Evolutionary conservation across 225 moss, liverwort and hornwort genomes (phyloP).

Genomic region (Marchantia polymorpha): DNA sequence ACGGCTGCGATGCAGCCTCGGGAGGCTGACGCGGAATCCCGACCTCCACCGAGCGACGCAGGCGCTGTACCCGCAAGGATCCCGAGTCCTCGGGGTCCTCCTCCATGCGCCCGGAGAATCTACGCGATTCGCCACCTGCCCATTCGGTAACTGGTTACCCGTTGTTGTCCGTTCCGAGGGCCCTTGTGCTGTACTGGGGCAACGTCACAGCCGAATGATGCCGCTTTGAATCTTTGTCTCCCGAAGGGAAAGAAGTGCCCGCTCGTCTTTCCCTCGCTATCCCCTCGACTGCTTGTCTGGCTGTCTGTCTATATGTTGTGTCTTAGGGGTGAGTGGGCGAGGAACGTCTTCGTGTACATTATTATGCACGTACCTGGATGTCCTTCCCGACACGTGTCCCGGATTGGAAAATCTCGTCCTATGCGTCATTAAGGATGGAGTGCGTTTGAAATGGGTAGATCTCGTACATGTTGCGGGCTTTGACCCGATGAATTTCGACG

Average conservation of each 20-base stretch:
- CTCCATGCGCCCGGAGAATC: not conserved
- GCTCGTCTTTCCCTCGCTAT: too few relatives aligned
- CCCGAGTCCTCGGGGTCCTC: conserved; percentile 2
- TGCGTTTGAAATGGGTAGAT: not conserved
- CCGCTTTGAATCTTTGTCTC: conserved; percentile 1
- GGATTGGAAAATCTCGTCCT: not conserved
- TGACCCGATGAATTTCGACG: too few relatives aligned
- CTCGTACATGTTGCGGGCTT: not conserved
- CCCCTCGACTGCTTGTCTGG: too few relatives aligned
- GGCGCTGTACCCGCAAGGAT: not conserved
- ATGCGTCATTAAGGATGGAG: not conserved
- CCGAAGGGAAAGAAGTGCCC: not conserved
- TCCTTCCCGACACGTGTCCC: not conserved
- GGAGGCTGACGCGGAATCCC: not conserved
- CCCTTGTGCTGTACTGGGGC: not conserved
- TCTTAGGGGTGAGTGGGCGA: not conserved
- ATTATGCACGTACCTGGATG: not conserved
- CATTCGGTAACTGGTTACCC: not conserved
- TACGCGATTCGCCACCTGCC: not conserved
- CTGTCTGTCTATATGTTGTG: not conserved
- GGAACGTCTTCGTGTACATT: not conserved
- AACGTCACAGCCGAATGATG: not conserved
- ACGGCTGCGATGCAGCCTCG: not conserved
- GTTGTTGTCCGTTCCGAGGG: not conserved
- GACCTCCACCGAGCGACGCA: not conserved